Base-by-base conservation (phyloP, 768 basidiomycete genomes). In the Phylloporus rhodoxanthus region DNA sequence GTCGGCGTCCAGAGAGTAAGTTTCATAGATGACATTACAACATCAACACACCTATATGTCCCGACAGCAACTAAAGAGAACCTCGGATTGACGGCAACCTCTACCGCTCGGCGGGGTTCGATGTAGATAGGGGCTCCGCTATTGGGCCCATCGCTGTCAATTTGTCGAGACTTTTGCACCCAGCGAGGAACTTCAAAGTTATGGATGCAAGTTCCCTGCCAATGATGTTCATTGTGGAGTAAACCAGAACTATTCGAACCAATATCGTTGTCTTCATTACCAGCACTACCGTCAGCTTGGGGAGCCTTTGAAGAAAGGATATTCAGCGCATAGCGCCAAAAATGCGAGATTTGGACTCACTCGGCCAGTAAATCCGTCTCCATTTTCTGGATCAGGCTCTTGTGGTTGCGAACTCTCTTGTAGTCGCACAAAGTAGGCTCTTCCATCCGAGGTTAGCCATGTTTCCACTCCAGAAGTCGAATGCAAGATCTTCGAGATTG, bases 1-100 rank as follows among this genome's bases (percentile, higher is more conserved):
- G 47, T 41, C 51, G 17, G 15, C 4, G 39, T 47, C 30, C 10
- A 30, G 15, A 40, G 28, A 9, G 20, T 43, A 4, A 40, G 37
- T 42, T 53, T 51, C n/a, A n/a, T 20, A 37, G 28, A 21, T 4
- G 25, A 30, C 3, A 32, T 46, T 15, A 29, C 28, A 20, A 32
- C 21, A 45, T 32, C 14, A 51, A 48, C 49, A 48, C 45, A 88
- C 91, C 82, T 76, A 19, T 73, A 68, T 6, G 84, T 89, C 9
- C 93, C 93, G 26, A 92, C 74, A 8, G 90, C 90, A 48, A 91
- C 72, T 29, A 94, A 59, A 25, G 90, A 92, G 61, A 95, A 93
- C 61, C 80, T 84, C 19, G 72, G 70, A 61, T 94, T 95, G 55
- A 92, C 71, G 4, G 84, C 81, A 8, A 87, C 72, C 9, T 71